A percentile compares a stretch with the other conserved stretches of the same genome.
phyloP scores from a whole-genome alignment of 2,329 filamentous ascomycete genomes.

The Xylaria digitata region DNA sequence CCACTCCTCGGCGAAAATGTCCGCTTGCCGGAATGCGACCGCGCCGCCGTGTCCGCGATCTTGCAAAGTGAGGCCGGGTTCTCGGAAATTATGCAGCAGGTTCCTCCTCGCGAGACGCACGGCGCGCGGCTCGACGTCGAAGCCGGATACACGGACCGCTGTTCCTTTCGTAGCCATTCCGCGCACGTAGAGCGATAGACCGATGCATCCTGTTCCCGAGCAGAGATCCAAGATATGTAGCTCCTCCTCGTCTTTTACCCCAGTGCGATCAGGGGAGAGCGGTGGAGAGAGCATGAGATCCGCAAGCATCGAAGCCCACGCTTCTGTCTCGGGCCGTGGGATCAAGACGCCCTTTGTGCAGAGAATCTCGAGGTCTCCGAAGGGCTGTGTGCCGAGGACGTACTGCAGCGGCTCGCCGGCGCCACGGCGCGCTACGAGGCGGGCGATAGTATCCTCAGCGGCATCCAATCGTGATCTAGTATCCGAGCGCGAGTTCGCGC shows the following conservation, averaged over 20 bases:
- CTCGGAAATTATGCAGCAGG: constrained; percentile 61
- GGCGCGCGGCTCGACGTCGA: constrained; percentile 78
- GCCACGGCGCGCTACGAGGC: constrained; percentile 62
- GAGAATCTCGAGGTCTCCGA: constrained; percentile 82
- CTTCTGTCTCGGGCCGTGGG: constrained; percentile 81
- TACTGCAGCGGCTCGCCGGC: constrained; percentile 86
- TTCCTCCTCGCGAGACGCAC: constrained; percentile 75
- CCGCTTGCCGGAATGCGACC: constrained; percentile 60
- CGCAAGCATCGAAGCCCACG: constrained; percentile 70
- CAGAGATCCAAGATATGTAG: constrained; percentile 85
- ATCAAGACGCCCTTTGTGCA: constrained; percentile 86
- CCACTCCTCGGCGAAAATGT: constrained; percentile 61
- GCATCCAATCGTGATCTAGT: too few species aligned
- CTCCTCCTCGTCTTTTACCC: neutral
- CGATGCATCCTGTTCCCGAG: constrained; percentile 90
- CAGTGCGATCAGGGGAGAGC: neutral
- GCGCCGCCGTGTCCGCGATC: constrained; percentile 29
- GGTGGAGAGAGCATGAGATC: constrained; percentile 44
- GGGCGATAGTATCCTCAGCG: constrained; percentile 45
- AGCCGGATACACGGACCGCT: constrained; percentile 62
- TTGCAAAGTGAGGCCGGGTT: constrained; percentile 29
- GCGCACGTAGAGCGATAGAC: constrained; percentile 73
- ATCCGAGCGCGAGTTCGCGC: too few species aligned
- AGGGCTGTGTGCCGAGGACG: constrained; percentile 86
- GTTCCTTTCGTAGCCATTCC: neutral